A percentile compares a stretch with the other conserved stretches of the same genome.
Evolutionary conservation across 1,284 basidiomycete species (phyloP).

Genomic region (Leccinum subfulvum): DNA sequence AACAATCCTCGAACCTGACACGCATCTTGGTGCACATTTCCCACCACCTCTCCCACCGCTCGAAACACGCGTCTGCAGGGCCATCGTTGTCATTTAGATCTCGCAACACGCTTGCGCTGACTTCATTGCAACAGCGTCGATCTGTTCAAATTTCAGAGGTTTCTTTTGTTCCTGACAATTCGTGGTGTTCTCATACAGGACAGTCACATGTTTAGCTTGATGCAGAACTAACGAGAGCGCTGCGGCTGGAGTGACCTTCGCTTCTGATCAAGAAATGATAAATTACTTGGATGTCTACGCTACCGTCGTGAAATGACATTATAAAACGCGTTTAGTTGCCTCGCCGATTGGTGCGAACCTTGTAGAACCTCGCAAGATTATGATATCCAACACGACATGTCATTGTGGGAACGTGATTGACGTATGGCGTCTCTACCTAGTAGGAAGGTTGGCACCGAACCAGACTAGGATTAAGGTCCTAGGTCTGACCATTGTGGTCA

Average conservation of each 20-base stretch:
- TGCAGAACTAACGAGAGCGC: too few relatives aligned
- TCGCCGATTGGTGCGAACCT: slow-evolving; percentile 26
- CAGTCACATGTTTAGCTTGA: too few relatives aligned
- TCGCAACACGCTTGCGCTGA: slow-evolving; percentile 48
- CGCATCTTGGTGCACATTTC: slow-evolving; percentile 44
- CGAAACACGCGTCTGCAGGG: slow-evolving; percentile 44
- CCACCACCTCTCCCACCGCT: slow-evolving; percentile 74
- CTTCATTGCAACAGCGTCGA: too few relatives aligned
- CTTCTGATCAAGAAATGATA: slow-evolving; percentile 6
- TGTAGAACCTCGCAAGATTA: slow-evolving; percentile 45
- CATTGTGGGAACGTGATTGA: slow-evolving; percentile 50
- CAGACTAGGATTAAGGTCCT: not conserved
- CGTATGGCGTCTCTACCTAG: slow-evolving; percentile 47
- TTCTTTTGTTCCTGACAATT: too few relatives aligned
- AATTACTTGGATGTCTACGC: slow-evolving; percentile 2
- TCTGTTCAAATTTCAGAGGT: too few relatives aligned
- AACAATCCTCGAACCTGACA: slow-evolving; percentile 66
- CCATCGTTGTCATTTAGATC: slow-evolving; percentile 56
- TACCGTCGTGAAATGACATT: slow-evolving; percentile 44
- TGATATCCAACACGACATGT: too few relatives aligned
- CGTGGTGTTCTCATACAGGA: too few relatives aligned
- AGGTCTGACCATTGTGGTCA: slow-evolving; percentile 42
- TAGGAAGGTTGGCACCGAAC: slow-evolving; percentile 1
- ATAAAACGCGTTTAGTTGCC: not conserved
- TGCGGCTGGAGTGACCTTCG: slow-evolving; percentile 40